Percentiles rank a stretch among this genome's conserved stretches.
These are phyloP conservation scores for Taphrina flavorubra DNA, from an alignment of 1,139 yeast genomes.

Conservation along the genomic window DNA sequence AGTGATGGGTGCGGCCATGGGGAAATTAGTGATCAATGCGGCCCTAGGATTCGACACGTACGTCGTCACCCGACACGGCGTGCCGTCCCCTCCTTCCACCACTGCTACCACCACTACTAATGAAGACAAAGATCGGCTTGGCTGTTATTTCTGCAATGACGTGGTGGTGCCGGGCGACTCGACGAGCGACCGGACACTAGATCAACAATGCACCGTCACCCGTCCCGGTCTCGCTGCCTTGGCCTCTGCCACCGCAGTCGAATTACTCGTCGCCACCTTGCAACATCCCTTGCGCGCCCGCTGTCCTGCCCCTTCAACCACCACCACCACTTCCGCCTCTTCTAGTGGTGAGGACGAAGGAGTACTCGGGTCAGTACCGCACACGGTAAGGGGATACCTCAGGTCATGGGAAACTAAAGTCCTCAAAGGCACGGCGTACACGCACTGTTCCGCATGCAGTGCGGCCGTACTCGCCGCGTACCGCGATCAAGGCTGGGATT, in stretches of 20 bases:
- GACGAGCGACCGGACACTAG: conserved; percentile 75
- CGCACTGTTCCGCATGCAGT: conserved; percentile 87
- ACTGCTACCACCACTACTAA: too few relatives aligned
- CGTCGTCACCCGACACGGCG: conserved; percentile 91
- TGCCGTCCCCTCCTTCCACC: conserved; percentile 6
- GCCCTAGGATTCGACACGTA: conserved; percentile 95
- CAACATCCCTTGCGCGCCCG: conserved; percentile 65
- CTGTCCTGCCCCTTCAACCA: conserved; percentile 53
- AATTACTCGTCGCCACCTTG: conserved; percentile 71
- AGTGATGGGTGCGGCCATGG: conserved; percentile 67
- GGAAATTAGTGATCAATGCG: conserved; percentile 81
- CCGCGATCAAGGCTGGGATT: conserved; percentile 71
- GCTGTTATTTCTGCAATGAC: conserved; percentile 96
- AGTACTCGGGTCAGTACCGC: conserved; percentile 74
- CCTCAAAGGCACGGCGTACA: conserved; percentile 72
- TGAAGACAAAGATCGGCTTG: conserved; percentile 54
- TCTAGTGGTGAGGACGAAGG: conserved; percentile 39
- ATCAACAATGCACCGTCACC: conserved; percentile 98
- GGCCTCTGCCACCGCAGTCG: conserved; percentile 88
- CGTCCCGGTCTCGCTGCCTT: conserved; percentile 92
- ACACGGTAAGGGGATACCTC: conserved; percentile 86
- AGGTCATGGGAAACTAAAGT: conserved; percentile 67
- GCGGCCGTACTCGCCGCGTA: conserved; percentile 60
- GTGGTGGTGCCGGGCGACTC: conserved; percentile 87
- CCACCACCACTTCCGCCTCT: too few relatives aligned